Evolutionary conservation across 345 rosid genomes (phyloP), one percentile per base, ranked within the genome.

Genomic region (Linum usitatissimum): DNA sequence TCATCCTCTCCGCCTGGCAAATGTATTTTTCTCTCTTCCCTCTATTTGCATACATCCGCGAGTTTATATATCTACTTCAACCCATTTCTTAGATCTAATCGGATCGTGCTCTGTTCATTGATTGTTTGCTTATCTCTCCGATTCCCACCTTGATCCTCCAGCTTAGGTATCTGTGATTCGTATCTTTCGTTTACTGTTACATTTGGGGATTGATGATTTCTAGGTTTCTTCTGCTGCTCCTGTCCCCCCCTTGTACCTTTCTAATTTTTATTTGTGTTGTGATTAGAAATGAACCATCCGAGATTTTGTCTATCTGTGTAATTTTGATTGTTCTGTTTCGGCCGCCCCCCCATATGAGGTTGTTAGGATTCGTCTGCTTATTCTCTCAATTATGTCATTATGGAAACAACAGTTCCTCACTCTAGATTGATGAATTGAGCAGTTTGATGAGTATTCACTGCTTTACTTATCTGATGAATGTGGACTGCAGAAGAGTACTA

Each of bases 1-100:
- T 55, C 59, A 55, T 55, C 59, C 59, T 55, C 59, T 55, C 59
- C 59, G 59, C 59, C 30, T 55, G 59, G 59, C 59, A 55, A 19
- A 55, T 55, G 59, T 55, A 55, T 6, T 28, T 12, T 55, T 9
- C 30, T 19, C 12, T 19, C 12, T 28, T 19, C 59, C 18, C 28
- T 55, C 30, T 55, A 4, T 55, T 28, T 53, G 19, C 21, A n/a
- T 53, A 53, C 56, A 17, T 17, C 21, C 56, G 19, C 10, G 19
- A 5, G 19, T 51, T 3, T 6, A 51, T 51, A 51, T 51, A 51
- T 51, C 17, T 6, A 51, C 10, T 4, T 51, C 3, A 3, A 15
- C 56, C 28, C 30, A 28, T 55, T 28, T 9, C 6, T 18, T 19
- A 19, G 59, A 55, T 55, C 59, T 28, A 18, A 28, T 55, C 19